phyloP scores from a whole-genome alignment of 2,329 filamentous ascomycete species.

The Sporothrix mexicana region DNA sequence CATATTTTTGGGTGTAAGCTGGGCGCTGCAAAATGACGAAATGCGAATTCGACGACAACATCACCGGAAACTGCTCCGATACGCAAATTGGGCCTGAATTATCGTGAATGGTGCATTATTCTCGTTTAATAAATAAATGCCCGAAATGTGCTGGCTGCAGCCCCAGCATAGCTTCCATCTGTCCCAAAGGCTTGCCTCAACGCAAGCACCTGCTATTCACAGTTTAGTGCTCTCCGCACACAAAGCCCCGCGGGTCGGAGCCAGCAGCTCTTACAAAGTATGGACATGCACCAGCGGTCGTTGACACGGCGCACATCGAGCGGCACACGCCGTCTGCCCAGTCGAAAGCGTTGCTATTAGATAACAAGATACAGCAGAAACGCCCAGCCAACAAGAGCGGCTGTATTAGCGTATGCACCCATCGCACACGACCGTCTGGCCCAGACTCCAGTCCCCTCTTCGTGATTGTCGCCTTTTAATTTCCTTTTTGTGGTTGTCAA shows the following conservation, averaged over 20 bases:
- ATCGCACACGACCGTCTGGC: not conserved
- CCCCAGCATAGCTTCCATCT: not conserved
- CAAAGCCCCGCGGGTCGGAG: slow-evolving; percentile 11
- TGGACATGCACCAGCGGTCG: not conserved
- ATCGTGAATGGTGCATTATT: not conserved
- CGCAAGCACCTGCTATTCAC: slow-evolving; percentile 23
- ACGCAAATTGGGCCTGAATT: not conserved
- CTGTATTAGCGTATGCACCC: slow-evolving; percentile 12
- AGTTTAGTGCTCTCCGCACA: slow-evolving; percentile 25
- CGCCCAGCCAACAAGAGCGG: not conserved
- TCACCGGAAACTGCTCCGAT: not conserved
- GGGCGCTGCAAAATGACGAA: slow-evolving; percentile 4
- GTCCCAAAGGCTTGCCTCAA: not conserved
- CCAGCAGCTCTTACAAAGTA: not conserved
- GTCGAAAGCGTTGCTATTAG: slow-evolving; percentile 3
- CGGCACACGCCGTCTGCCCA: not conserved
- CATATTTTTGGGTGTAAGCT: not conserved
- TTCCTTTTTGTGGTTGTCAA: not conserved
- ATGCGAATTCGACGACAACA: not conserved
- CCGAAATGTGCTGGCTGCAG: not conserved
- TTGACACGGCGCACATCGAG: slow-evolving; percentile 8
- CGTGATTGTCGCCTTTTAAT: not conserved
- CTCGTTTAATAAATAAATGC: not conserved
- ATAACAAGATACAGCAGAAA: not conserved
- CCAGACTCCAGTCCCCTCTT: not conserved